phyloP scores from a whole-genome alignment of 768 basidiomycete species.

The Gymnopilus dilepis region DNA sequence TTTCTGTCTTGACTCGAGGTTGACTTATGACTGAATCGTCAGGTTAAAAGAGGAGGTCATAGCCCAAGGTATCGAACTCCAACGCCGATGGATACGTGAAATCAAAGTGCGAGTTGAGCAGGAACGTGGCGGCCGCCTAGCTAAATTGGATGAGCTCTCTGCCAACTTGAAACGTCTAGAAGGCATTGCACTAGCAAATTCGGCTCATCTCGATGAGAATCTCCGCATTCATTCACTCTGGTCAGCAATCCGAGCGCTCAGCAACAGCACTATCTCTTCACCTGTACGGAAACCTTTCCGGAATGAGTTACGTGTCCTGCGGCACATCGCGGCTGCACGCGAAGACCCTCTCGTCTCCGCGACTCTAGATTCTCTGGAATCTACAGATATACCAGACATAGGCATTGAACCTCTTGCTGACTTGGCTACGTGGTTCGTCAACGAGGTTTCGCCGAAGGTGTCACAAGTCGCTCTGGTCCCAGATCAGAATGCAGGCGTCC shows the following conservation, averaged over 20 bases:
- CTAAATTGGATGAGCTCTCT: slow-evolving; percentile 93
- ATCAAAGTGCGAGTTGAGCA: slow-evolving; percentile 96
- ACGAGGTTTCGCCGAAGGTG: slow-evolving; percentile 82
- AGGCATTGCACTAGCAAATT: slow-evolving; percentile 90
- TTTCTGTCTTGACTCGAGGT: background rate
- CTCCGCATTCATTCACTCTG: slow-evolving; percentile 90
- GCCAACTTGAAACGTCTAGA: slow-evolving; percentile 90
- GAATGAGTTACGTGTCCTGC: slow-evolving; percentile 83
- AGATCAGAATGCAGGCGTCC: slow-evolving; percentile 84
- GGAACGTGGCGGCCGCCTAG: slow-evolving; percentile 93
- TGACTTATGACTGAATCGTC: background rate
- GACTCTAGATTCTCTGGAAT: slow-evolving; percentile 73
- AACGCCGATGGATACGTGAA: slow-evolving; percentile 95
- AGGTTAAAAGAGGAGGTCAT: slow-evolving; percentile 95
- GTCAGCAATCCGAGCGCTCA: slow-evolving; percentile 87
- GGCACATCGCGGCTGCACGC: slow-evolving; percentile 70
- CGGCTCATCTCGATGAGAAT: slow-evolving; percentile 89
- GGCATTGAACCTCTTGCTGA: slow-evolving; percentile 90
- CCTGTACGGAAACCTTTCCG: slow-evolving; percentile 84
- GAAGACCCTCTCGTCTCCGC: slow-evolving; percentile 71
- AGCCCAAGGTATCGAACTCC: slow-evolving; percentile 96
- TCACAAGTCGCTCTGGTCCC: slow-evolving; percentile 92
- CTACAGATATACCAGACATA: slow-evolving; percentile 74
- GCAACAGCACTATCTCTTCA: slow-evolving; percentile 64
- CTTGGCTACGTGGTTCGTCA: slow-evolving; percentile 89